Conservation (phyloP, 192 early-diverging fungal species). For the Endogone sp. region DNA sequence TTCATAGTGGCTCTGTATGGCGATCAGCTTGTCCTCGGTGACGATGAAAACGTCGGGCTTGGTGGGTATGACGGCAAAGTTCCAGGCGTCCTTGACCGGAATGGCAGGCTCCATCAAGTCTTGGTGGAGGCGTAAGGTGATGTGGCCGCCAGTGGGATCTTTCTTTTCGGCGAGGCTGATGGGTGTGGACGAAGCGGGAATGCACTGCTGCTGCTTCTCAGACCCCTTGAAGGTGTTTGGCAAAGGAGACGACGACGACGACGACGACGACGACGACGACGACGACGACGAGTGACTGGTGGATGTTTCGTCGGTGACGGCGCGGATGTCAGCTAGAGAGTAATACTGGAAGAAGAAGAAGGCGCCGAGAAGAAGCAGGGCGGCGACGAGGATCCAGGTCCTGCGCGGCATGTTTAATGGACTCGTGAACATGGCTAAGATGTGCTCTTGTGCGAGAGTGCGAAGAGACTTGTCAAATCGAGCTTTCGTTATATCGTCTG, state of each 20-base stretch:
- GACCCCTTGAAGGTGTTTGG: not conserved
- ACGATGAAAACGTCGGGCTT: conserved; percentile 32
- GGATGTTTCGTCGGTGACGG: too few relatives aligned
- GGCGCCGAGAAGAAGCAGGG: not conserved
- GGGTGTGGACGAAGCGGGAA: not conserved
- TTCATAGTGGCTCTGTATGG: conserved; percentile 20
- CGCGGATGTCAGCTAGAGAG: not conserved
- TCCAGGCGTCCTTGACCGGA: conserved; percentile 13
- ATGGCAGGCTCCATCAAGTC: conserved; percentile 7
- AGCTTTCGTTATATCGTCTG: too few relatives aligned
- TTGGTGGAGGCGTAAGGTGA: conserved; percentile 18
- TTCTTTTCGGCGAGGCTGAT: conserved; percentile 7
- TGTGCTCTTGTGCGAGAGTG: too few relatives aligned
- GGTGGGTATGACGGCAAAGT: conserved; percentile 32
- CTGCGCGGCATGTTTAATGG: not conserved
- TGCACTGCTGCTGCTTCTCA: conserved; percentile 2
- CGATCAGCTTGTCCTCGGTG: conserved; percentile 10
- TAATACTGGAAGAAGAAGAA: not conserved
- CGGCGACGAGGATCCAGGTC: not conserved
- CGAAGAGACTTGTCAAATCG: not conserved
- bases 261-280: too few relatives aligned
- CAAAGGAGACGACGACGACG: not conserved
- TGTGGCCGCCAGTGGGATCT: conserved; percentile 21
- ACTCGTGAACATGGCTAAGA: not conserved
- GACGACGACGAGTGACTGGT: too few relatives aligned